Base-by-base conservation (phyloP, 768 basidiomycete species). In the Porpolomopsis calyptriformis region DNA sequence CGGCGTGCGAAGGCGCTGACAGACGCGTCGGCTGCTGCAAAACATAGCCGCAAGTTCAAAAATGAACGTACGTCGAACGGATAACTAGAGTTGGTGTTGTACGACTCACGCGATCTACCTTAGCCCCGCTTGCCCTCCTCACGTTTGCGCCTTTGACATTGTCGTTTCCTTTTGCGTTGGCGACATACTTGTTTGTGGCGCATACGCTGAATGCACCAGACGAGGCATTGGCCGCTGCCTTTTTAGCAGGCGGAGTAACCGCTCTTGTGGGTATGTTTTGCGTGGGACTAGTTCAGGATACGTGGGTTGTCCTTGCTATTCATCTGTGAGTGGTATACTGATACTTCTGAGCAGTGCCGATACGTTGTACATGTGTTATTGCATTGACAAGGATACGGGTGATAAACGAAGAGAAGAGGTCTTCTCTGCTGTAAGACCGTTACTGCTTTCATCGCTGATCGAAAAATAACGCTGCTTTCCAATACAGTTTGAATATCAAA, bases 161-260 rank as follows among this genome's bases (percentile, higher is more conserved):
- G 49, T 85, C 86, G 1, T 73, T 92, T 51, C 85, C 89, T 4
- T 85, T 88, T 51, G 81, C 88, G 11, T 67, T 93, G 23, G 65
- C 76, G 29, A 85, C 89, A 4, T 96, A 94, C 60, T 63, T 97
- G 16, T 87, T 93, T 53, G 85, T 90, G n/a, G 84, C 88, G 2
- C 86, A 89, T 62, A 82, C 84, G 0, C 64, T 90, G 18, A 59
- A 61, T 14, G 77, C 80, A 20, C 86, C 88, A 0, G 61, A 79
- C 38, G 74, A 84, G 54, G 87, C 89, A 0, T 68, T 91, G 6
- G 72, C 80, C 10, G 84, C 85, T 18, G 78, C 85, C 1, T 53
- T 93, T 12, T 66, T 93, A 3, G 84, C 83, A 19, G 90, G 82
- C 2, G 79, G 76, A 8, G 78, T 88, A 14, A 87, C 87, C 0